Evolutionary conservation across 2,329 filamentous ascomycete genomes (phyloP).

Genomic region (Hypomyces rosellus): DNA sequence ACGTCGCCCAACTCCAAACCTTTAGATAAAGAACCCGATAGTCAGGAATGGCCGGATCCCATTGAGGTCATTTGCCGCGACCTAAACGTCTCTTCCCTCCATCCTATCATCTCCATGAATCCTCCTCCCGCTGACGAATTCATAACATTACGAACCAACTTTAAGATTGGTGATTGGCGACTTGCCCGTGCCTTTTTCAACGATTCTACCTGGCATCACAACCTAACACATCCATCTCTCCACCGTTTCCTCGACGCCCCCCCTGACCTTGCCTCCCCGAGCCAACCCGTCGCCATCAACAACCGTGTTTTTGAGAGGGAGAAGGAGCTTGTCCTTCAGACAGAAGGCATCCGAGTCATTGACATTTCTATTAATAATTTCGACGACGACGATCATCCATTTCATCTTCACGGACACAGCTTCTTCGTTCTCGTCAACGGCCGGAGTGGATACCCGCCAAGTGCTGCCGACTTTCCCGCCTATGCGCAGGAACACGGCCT

Average conservation of each 20-base stretch:
- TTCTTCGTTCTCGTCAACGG: conserved; percentile 42
- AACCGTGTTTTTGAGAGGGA: conserved; percentile 21
- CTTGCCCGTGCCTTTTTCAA: conserved; percentile 51
- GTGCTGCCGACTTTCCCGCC: conserved; percentile 15
- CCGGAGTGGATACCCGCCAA: conserved; percentile 29
- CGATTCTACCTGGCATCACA: conserved; percentile 40
- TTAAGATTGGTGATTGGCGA: conserved; percentile 48
- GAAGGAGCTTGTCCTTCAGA: conserved; percentile 41
- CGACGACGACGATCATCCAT: conserved; percentile 41
- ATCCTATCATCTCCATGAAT: conserved; percentile 29
- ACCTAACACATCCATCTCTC: conserved; percentile 29
- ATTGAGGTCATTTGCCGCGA: conserved; percentile 46
- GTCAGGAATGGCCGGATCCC: conserved; percentile 43
- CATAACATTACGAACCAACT: conserved; percentile 44
- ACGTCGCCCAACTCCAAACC: neutral
- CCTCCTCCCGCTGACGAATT: conserved; percentile 33
- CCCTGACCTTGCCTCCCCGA: conserved; percentile 10
- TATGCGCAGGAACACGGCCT: conserved; percentile 21
- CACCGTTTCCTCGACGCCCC: conserved; percentile 28
- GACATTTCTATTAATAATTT: conserved; percentile 55
- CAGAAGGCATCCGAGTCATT: conserved; percentile 44
- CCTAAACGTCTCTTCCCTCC: conserved; percentile 43
- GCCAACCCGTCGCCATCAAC: conserved; percentile 22
- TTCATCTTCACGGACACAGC: conserved; percentile 55
- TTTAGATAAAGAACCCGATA: conserved; percentile 22